Percentiles rank a stretch among this genome's conserved stretches.
These are phyloP conservation scores for Amborella trichopoda DNA, from an alignment of 164 flowering plant species.

Conservation along the genomic window DNA sequence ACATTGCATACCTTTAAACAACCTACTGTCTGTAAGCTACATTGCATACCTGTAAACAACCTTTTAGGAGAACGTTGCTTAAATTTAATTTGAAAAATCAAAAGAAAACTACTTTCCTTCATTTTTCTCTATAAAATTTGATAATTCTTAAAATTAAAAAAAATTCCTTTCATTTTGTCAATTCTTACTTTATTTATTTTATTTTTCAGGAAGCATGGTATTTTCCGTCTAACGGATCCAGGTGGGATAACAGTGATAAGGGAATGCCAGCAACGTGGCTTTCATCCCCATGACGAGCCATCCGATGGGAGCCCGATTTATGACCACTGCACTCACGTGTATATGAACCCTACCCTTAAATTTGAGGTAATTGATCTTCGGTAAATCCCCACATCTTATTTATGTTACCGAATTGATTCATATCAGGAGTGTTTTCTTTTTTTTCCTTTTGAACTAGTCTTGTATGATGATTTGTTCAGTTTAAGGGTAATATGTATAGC, in stretches of 20 bases:
- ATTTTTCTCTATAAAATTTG: too few relatives aligned
- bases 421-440: not conserved
- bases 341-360: conserved; percentile 59
- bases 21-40: too few relatives aligned
- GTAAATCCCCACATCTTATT: conserved; percentile 21
- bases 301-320: conserved; percentile 85
- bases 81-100: too few relatives aligned
- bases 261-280: conserved; percentile 81
- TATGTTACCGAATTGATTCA: not conserved
- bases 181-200: not conserved
- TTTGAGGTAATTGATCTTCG: conserved; percentile 90
- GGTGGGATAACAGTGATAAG: conserved; percentile 84
- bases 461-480: too few relatives aligned
- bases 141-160: too few relatives aligned
- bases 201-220: conserved; percentile 68
- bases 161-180: not conserved
- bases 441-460: too few relatives aligned
- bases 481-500: too few relatives aligned
- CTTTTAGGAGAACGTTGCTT: too few relatives aligned
- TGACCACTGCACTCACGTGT: conserved; percentile 82
- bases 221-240: conserved; percentile 71
- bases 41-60: too few relatives aligned
- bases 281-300: conserved; percentile 76
- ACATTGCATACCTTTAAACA: too few relatives aligned
- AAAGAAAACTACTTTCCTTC: too few relatives aligned